Conservation (phyloP, 192 early-diverging fungal species). For the Gryganskiella cystojenkinii region DNA sequence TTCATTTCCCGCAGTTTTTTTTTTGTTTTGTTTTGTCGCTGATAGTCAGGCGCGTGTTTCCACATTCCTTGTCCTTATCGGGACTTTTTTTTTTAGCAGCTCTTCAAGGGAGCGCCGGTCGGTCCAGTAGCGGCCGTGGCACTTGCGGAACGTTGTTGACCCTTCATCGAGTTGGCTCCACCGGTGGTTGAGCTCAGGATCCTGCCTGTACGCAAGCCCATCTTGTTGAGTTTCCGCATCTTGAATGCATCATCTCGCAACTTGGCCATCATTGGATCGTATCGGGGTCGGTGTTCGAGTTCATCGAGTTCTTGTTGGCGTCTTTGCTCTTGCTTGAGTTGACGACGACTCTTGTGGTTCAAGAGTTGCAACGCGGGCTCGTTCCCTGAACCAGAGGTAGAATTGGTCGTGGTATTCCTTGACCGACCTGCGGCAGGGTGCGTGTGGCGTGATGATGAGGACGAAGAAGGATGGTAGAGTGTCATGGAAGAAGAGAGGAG, state of each 20-base stretch:
- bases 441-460: neutral
- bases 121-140: neutral
- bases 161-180: neutral
- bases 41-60: neutral
- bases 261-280: conserved; percentile 40
- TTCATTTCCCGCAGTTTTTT: too few relatives aligned
- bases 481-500: conserved; percentile 45
- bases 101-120: neutral
- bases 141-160: neutral
- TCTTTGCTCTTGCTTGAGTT: conserved; percentile 37
- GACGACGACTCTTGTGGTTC: conserved; percentile 31
- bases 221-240: conserved; percentile 20
- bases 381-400: conserved; percentile 2
- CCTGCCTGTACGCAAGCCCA: conserved; percentile 24
- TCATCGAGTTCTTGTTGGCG: conserved; percentile 23
- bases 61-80: neutral
- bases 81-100: neutral
- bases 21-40: too few relatives aligned
- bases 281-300: conserved; percentile 26
- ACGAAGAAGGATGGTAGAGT: conserved; percentile 8
- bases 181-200: conserved; percentile 10
- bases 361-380: neutral
- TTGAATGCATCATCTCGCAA: conserved; percentile 35
- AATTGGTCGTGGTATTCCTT: neutral
- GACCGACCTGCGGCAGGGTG: neutral